Conservation (phyloP, 2,329 filamentous ascomycete species). For the Penicillium sp. region DNA sequence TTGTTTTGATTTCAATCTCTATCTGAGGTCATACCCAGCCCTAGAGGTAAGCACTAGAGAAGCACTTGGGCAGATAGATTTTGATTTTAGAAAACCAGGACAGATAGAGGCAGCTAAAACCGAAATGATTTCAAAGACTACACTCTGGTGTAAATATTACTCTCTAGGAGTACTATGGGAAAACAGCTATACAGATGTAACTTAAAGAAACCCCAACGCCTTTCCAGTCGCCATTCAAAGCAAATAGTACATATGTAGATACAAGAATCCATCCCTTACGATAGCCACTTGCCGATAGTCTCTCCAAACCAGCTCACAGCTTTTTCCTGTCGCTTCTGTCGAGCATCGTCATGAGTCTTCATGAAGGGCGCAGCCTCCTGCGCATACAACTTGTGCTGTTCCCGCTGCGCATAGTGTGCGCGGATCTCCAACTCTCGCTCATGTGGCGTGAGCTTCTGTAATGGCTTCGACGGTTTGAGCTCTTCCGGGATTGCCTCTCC, state of each 20-base stretch:
- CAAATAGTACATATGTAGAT: not conserved
- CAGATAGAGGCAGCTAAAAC: not conserved
- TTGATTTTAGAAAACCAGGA: not conserved
- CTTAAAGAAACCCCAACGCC: slow-evolving; percentile 1
- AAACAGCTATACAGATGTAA: not conserved
- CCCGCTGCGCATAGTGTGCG: slow-evolving; percentile 31
- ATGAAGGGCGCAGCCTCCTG: slow-evolving; percentile 32
- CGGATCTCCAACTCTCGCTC: slow-evolving; percentile 40
- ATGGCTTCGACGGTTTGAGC: slow-evolving; percentile 31
- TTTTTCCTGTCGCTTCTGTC: slow-evolving; percentile 32
- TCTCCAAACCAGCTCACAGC: slow-evolving; percentile 38
- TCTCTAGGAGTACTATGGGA: not conserved
- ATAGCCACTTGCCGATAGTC: slow-evolving; percentile 36
- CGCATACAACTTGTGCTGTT: slow-evolving; percentile 31
- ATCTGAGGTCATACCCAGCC: not conserved
- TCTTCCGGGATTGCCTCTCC: slow-evolving; percentile 30
- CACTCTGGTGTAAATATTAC: not conserved
- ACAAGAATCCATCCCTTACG: slow-evolving; percentile 17
- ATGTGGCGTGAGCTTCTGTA: slow-evolving; percentile 39
- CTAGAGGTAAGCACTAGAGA: not conserved
- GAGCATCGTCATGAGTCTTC: slow-evolving; percentile 32
- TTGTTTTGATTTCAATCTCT: not conserved
- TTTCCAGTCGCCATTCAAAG: not conserved
- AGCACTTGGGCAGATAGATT: not conserved
- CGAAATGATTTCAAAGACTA: not conserved